Conservation (phyloP, 495 filamentous ascomycete genomes). For the Usnea hakonensis region DNA sequence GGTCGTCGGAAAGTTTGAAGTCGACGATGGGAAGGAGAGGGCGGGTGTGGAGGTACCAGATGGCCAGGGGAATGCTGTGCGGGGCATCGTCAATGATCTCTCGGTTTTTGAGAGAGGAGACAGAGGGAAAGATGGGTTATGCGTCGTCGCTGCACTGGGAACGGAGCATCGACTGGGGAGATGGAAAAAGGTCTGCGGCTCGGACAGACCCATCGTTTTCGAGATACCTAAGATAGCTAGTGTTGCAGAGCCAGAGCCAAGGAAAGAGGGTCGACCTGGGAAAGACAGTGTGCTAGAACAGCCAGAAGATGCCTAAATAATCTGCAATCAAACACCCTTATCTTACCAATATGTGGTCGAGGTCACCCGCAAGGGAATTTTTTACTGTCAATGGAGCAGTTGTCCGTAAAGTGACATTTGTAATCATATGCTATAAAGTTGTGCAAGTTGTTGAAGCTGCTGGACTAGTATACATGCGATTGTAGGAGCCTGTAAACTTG, state of each 20-base stretch:
- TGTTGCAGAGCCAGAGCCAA: not conserved
- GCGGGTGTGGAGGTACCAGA: conserved; percentile 17
- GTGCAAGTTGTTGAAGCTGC: not conserved
- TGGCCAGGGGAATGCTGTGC: conserved; percentile 37
- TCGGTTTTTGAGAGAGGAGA: conserved; percentile 72
- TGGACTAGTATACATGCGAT: not conserved
- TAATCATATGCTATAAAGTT: not conserved
- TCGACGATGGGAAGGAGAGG: conserved; percentile 28
- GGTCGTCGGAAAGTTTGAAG: conserved; percentile 24
- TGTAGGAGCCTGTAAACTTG: not conserved
- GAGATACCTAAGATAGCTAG: conserved; percentile 53
- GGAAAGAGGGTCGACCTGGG: not conserved
- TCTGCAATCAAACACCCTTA: not conserved
- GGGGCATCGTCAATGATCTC: conserved; percentile 80
- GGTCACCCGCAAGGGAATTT: not conserved
- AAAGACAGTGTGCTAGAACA: not conserved
- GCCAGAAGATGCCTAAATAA: not conserved
- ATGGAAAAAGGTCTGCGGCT: conserved; percentile 62
- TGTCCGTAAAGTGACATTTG: not conserved
- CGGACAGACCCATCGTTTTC: conserved; percentile 73
- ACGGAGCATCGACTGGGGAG: conserved; percentile 78
- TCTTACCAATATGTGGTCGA: not conserved
- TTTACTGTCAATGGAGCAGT: not conserved
- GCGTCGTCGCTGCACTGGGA: conserved; percentile 72
- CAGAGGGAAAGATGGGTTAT: conserved; percentile 61